Evolutionary conservation across 495 filamentous ascomycete genomes (phyloP).

Genomic region (Pseudevernia furfuracea): DNA sequence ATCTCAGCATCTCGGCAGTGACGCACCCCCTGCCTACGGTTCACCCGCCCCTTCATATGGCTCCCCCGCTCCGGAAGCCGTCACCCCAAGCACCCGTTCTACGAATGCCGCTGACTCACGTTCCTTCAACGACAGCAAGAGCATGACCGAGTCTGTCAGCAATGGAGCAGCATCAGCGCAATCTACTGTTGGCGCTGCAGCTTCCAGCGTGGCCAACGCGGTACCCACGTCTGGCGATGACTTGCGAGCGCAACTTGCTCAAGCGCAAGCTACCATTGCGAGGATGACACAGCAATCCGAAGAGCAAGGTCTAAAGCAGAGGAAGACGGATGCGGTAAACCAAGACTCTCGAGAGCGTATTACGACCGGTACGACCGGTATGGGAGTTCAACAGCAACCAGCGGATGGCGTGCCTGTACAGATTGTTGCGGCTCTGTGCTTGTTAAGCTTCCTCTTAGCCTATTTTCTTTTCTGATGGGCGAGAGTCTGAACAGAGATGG

Average conservation of each 20-base stretch:
- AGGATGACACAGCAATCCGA: constrained; percentile 60
- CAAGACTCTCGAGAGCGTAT: constrained; percentile 34
- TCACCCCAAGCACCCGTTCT: constrained; percentile 30
- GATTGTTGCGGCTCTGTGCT: constrained; percentile 71
- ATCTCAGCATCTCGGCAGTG: constrained; percentile 30
- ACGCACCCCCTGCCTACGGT: constrained; percentile 49
- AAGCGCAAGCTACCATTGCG: constrained; percentile 68
- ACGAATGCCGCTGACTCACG: constrained; percentile 15
- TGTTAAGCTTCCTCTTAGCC: constrained; percentile 84
- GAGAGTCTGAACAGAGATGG: neutral
- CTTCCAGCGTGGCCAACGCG: constrained; percentile 37
- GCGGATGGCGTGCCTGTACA: constrained; percentile 80
- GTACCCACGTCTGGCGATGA: constrained; percentile 52
- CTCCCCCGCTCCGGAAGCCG: constrained; percentile 40
- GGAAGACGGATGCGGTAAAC: constrained; percentile 41
- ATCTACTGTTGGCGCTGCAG: constrained; percentile 35
- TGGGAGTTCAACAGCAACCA: constrained; percentile 48
- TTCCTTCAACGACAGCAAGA: constrained; percentile 6
- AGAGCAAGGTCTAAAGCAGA: constrained; percentile 64
- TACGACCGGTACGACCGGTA: constrained; percentile 38
- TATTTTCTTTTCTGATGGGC: constrained; percentile 83
- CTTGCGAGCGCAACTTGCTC: constrained; percentile 60
- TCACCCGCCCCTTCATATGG: constrained; percentile 48
- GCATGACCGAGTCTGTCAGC: constrained; percentile 9
- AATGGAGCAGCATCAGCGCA: constrained; percentile 22